phyloP scores from a whole-genome alignment of 768 basidiomycete genomes.

The Dentipellis fragilis region DNA sequence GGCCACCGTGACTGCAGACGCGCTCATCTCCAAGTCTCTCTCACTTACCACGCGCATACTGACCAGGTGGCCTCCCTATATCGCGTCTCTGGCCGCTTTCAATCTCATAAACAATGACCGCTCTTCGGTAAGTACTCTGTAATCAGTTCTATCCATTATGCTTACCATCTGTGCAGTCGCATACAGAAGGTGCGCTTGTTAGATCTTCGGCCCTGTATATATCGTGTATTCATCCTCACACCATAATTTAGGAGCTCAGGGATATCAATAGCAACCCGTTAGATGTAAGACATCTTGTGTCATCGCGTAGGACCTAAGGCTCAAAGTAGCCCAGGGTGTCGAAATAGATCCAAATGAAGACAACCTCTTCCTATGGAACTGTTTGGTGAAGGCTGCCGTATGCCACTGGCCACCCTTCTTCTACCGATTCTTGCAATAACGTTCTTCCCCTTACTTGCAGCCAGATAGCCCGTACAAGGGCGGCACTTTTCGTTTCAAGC shows the following conservation, averaged over 20 bases:
- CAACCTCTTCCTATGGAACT: constrained; percentile 72
- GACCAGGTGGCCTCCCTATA: too few relatives aligned
- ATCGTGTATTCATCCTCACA: constrained; percentile 1
- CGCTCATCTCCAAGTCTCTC: background rate
- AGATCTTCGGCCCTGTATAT: too few relatives aligned
- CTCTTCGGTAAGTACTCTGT: constrained; percentile 23
- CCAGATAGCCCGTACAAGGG: constrained; percentile 74
- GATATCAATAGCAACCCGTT: constrained; percentile 56
- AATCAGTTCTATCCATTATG: background rate
- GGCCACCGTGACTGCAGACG: background rate
- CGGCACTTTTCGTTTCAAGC: constrained; percentile 67
- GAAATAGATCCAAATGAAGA: constrained; percentile 54
- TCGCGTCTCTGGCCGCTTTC: too few relatives aligned
- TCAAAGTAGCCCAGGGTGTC: constrained; percentile 37
- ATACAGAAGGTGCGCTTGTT: constrained; percentile 54
- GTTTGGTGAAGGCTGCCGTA: constrained; percentile 17
- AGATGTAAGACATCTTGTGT: constrained; percentile 34
- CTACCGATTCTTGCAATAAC: background rate
- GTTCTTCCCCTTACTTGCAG: constrained; percentile 25
- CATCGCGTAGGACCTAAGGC: too few relatives aligned
- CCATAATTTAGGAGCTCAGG: constrained; percentile 46
- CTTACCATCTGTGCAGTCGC: constrained; percentile 37
- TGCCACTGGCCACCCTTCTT: background rate
- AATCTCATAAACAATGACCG: constrained; percentile 22
- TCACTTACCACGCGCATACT: background rate